Conservation (phyloP, 2,329 filamentous ascomycete species). For the Thelonectria olida region DNA sequence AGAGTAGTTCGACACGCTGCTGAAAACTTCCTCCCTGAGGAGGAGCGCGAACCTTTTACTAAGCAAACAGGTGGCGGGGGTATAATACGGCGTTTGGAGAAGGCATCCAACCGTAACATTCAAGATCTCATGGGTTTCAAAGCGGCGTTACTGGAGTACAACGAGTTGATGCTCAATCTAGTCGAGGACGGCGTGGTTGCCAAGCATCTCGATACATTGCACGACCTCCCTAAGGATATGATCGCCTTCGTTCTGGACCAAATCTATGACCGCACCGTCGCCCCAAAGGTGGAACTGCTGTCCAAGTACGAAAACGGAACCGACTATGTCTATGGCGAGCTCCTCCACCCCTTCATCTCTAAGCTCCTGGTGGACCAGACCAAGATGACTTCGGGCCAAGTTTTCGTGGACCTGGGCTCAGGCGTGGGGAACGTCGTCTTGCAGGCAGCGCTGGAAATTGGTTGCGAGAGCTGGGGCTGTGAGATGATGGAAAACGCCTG, state of each 20-base stretch:
- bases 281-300: constrained; percentile 84
- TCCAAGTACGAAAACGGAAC: constrained; percentile 88
- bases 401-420: constrained; percentile 94
- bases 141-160: constrained; percentile 79
- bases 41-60: constrained; percentile 73
- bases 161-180: constrained; percentile 71
- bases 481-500: constrained; percentile 95
- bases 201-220: constrained; percentile 74
- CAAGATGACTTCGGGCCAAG: constrained; percentile 80
- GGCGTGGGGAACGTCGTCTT: constrained; percentile 96
- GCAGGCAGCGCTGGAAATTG: constrained; percentile 91
- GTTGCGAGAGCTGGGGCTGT: constrained; percentile 94
- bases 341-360: constrained; percentile 84
- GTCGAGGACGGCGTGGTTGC: constrained; percentile 77
- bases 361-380: constrained; percentile 81
- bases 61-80: constrained; percentile 79
- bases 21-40: constrained; percentile 79
- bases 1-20: constrained; percentile 75
- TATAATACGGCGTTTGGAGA: constrained; percentile 79
- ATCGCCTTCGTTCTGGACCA: constrained; percentile 86
- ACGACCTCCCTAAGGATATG: constrained; percentile 75
- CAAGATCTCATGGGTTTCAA: constrained; percentile 75
- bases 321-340: constrained; percentile 94
- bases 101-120: constrained; percentile 74
- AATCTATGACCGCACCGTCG: constrained; percentile 91